These are phyloP conservation scores for Scutellaria baicalensis DNA, from an alignment of 257 asterid species.

Conservation along the genomic window DNA sequence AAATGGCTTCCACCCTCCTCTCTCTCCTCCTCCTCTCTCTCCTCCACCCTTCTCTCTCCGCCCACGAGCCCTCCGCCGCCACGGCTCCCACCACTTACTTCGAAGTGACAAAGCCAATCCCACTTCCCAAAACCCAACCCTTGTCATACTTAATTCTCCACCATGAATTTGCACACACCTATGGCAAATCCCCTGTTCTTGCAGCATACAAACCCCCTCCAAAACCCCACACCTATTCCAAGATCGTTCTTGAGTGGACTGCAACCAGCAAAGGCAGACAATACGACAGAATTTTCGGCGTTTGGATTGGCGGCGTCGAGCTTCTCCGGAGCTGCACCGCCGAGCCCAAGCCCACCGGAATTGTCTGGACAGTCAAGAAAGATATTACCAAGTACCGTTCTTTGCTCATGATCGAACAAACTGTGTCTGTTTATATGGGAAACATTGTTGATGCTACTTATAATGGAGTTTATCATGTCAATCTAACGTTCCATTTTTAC, in stretches of 20 bases:
- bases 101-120: conserved; percentile 52
- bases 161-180: conserved; percentile 50
- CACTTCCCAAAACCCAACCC: conserved; percentile 41
- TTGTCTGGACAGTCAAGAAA: conserved; percentile 55
- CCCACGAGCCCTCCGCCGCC: conserved; percentile 12
- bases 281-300: conserved; percentile 61
- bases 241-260: conserved; percentile 56
- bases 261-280: conserved; percentile 61
- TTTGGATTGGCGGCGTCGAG: conserved; percentile 83
- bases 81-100: conserved; percentile 38
- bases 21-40: not conserved
- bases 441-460: conserved; percentile 36
- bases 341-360: conserved; percentile 43
- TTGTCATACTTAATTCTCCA: conserved; percentile 40
- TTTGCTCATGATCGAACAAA: conserved; percentile 33
- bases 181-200: conserved; percentile 43
- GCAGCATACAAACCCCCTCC: conserved; percentile 40
- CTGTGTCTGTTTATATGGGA: conserved; percentile 39
- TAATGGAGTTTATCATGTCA: conserved; percentile 47
- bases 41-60: not conserved
- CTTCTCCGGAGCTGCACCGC: conserved; percentile 73
- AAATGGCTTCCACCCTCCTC: not conserved
- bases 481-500: conserved; percentile 40
- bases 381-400: conserved; percentile 54
- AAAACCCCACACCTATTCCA: conserved; percentile 23